These are phyloP conservation scores for Pezicula neosporulosa DNA, from an alignment of 2,329 filamentous ascomycete genomes.

Conservation along the genomic window DNA sequence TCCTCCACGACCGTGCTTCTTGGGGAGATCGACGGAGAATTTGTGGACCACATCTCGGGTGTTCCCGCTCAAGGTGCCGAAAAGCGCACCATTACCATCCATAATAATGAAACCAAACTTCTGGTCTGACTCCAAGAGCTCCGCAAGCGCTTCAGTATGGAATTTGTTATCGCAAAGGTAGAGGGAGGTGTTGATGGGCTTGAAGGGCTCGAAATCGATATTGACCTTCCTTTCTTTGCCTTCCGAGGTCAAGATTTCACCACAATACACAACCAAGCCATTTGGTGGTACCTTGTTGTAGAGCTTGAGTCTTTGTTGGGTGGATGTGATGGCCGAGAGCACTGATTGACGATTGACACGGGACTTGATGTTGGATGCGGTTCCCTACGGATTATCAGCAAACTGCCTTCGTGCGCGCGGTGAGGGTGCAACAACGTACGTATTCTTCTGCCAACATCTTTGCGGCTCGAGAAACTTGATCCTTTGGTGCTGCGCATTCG, in stretches of 20 bases:
- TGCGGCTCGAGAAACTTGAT: constrained; percentile 90
- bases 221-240: constrained; percentile 99
- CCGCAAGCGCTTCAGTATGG: constrained; percentile 94
- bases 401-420: constrained; percentile 2
- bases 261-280: constrained; percentile 96
- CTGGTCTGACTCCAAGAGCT: constrained; percentile 96
- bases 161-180: constrained; percentile 99
- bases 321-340: constrained; percentile 96
- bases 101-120: constrained; percentile 99
- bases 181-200: constrained; percentile 98
- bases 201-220: constrained; percentile 99
- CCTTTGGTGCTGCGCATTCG: constrained; percentile 74
- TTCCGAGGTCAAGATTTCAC: constrained; percentile 98
- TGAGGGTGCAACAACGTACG: constrained; percentile 49
- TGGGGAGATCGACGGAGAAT: constrained; percentile 96
- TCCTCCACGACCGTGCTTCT: constrained; percentile 99
- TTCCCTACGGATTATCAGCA: constrained; percentile 59
- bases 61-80: constrained; percentile 95
- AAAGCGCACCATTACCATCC: constrained; percentile 98
- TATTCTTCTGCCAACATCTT: constrained; percentile 99
- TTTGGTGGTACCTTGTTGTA: constrained; percentile 99
- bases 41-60: constrained; percentile 97
- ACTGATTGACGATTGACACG: constrained; percentile 98
- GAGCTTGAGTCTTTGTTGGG: constrained; percentile 96
- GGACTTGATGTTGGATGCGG: constrained; percentile 99